Evolutionary conservation across 768 basidiomycete genomes (phyloP).

Genomic region (Serendipita vermifera): DNA sequence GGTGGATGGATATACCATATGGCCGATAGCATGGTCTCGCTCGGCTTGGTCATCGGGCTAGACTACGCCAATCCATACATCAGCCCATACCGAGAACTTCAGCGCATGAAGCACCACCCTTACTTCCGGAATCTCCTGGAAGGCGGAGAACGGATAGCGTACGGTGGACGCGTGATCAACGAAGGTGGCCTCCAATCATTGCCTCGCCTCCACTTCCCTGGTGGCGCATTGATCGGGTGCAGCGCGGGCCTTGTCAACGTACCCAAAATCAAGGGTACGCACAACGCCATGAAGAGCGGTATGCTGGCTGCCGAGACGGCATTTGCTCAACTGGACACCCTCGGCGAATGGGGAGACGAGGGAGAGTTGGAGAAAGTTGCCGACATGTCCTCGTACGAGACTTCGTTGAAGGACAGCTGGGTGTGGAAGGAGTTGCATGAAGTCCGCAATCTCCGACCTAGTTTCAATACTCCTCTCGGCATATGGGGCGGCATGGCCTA

Average conservation of each 20-base stretch:
- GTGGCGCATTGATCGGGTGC: constrained; percentile 89
- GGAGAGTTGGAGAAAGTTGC: constrained; percentile 23
- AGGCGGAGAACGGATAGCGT: constrained; percentile 68
- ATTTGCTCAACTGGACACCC: constrained; percentile 38
- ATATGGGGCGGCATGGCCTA: constrained; percentile 80
- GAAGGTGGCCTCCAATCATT: constrained; percentile 92
- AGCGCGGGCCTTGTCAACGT: constrained; percentile 94
- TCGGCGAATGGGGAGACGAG: constrained; percentile 20
- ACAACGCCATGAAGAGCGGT: constrained; percentile 98
- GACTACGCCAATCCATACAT: constrained; percentile 93
- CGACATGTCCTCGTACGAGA: constrained; percentile 65
- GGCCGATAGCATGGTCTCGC: constrained; percentile 75
- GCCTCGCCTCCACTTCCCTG: constrained; percentile 78
- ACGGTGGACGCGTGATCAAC: constrained; percentile 79
- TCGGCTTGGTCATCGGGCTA: constrained; percentile 85
- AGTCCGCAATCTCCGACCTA: constrained; percentile 82
- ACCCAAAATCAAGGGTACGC: constrained; percentile 96
- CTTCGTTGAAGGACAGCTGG: constrained; percentile 61
- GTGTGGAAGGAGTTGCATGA: constrained; percentile 75
- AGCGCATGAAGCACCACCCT: constrained; percentile 95
- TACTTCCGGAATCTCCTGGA: constrained; percentile 73
- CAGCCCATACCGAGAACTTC: constrained; percentile 78
- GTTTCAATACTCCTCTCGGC: constrained; percentile 69
- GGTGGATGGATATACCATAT: constrained; percentile 95
- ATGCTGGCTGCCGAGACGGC: constrained; percentile 93